Evolutionary conservation across 352 stramenopile species (phyloP), one percentile per base, ranked within the genome.

Genomic region (Albugo candida): DNA sequence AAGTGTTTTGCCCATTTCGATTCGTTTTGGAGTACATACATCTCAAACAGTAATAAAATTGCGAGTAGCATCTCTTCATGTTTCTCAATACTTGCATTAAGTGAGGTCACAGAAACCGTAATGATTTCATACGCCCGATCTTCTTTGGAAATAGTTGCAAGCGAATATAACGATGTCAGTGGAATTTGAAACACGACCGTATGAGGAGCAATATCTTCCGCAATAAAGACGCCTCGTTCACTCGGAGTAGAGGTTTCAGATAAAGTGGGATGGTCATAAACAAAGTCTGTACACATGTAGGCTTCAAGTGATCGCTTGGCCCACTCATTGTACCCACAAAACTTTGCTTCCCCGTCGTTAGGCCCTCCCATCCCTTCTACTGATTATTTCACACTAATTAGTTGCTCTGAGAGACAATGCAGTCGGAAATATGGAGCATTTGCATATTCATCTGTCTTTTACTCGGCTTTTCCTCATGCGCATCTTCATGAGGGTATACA

Each of bases 171-270:
- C 45, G 70, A 80, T 39, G 58, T 52, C 17, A 80, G 54, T 41
- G 76, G 76, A 36, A 85, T 68, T 45, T 61, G 62, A 46, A 88
- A 67, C 2, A 88, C 65, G 40, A 74, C 50, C 1, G 72, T 78
- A 53, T 85, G 76, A 27, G 76, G 72, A 49, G 59, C 57, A 39
- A 88, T 69, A 52, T 88, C 76, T 50, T 88, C 76, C 13, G 76
- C 69, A 53, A 88, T 73, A 53, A 74, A 88, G 49, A 88, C 76
- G 43, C 72, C 72, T 39, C 72, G 72, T 36, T 31, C 24, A 31
- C 3, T 31, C 24, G 24, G 8, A 8, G 24, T 31, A 10, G 24
- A 31, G 24, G 8, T 31, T 36, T 64, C 64, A n/a, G 56, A 60
- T 18, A 53, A 56, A 35, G 45, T 54, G 43, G 62, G 55, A 18